These are phyloP conservation scores for Vitellaria paradoxa DNA, from an alignment of 179 eudicot species.

Conservation along the genomic window DNA sequence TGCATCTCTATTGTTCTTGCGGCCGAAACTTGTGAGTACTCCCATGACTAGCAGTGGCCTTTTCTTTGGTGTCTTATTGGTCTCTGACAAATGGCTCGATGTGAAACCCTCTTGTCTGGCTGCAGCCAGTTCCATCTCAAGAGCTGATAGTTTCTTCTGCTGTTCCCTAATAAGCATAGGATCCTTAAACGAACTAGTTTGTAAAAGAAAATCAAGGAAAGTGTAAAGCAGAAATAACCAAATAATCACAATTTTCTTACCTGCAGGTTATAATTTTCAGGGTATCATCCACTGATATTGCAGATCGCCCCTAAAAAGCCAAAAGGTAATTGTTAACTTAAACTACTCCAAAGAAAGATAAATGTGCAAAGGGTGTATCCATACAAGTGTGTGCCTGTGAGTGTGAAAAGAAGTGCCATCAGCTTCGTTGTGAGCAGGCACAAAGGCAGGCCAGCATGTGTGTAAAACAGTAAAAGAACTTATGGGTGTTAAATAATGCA, in stretches of 20 bases:
- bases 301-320: slow-evolving; percentile 53
- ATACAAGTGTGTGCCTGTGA: not conserved
- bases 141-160: slow-evolving; percentile 64
- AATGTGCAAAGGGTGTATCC: not conserved
- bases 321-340: not conserved
- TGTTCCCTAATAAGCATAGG: slow-evolving; percentile 58
- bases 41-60: slow-evolving; percentile 74
- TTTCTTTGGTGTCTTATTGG: slow-evolving; percentile 40
- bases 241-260: slow-evolving; percentile 27
- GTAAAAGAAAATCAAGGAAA: not conserved
- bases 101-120: slow-evolving; percentile 67
- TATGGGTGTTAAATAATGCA: not conserved
- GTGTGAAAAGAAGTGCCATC: not conserved
- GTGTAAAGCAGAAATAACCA: not conserved
- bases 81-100: slow-evolving; percentile 37
- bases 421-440: not conserved
- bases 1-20: slow-evolving; percentile 72
- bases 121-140: slow-evolving; percentile 75
- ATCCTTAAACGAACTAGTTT: slow-evolving; percentile 8
- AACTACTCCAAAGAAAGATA: not conserved
- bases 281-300: slow-evolving; percentile 83
- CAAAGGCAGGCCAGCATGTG: not conserved
- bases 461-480: not conserved
- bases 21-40: slow-evolving; percentile 67
- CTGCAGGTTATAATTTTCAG: slow-evolving; percentile 75